A percentile compares a stretch with the other conserved stretches of the same genome.
Evolutionary conservation across 164 flowering plant species (phyloP).

Genomic region (Kalanchoe fedtschenkoi): DNA sequence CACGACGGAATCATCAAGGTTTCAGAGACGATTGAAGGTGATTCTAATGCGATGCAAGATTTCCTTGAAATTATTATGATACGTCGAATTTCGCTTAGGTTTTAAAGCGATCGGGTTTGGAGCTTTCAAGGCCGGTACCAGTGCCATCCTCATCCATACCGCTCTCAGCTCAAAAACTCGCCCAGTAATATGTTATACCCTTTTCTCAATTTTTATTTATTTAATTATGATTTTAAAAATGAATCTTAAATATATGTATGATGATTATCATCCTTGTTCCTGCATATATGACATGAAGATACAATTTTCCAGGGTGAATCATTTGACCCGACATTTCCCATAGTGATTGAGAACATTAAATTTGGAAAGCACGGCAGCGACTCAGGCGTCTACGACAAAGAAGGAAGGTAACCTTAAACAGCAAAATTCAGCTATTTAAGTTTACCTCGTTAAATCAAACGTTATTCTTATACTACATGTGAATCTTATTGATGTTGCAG

Average conservation of each 20-base stretch:
- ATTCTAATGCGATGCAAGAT: no score
- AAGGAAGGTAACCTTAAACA: constrained; percentile 1
- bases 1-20: no score
- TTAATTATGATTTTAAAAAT: no score
- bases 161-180: constrained; percentile 2
- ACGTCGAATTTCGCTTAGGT: neutral
- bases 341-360: neutral
- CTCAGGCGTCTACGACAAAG: neutral
- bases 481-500: neutral
- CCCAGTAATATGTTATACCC: neutral
- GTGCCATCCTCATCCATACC: neutral
- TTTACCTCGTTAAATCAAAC: no score
- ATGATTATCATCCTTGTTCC: neutral
- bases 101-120: neutral
- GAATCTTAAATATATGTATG: no score
- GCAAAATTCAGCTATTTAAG: no score
- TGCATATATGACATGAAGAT: neutral
- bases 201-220: no score
- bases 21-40: neutral
- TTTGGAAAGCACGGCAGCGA: neutral
- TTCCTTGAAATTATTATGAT: no score
- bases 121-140: neutral
- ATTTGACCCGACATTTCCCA: neutral
- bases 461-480: no score
- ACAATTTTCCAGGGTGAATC: neutral